Evolutionary conservation across 192 early-diverging fungal species (phyloP).

Genomic region (Entomortierella beljakovae): DNA sequence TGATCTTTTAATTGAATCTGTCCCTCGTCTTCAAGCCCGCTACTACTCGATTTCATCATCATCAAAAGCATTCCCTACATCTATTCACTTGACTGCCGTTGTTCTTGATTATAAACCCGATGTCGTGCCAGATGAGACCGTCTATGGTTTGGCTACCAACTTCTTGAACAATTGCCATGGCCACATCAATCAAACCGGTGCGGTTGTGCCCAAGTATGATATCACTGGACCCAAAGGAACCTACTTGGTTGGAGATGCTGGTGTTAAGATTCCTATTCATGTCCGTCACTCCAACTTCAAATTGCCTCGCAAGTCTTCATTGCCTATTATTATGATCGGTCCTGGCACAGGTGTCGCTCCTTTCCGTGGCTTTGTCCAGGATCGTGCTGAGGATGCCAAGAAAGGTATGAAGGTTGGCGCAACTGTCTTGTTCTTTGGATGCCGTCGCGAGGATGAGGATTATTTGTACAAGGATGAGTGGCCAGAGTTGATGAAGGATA

Average conservation of each 20-base stretch:
- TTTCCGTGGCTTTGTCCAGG: conserved; percentile 95
- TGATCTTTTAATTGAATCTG: conserved; percentile 83
- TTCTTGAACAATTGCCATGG: conserved; percentile 81
- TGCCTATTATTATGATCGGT: conserved; percentile 97
- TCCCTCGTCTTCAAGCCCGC: conserved; percentile 86
- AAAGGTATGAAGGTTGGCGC: conserved; percentile 80
- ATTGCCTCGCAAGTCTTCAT: conserved; percentile 80
- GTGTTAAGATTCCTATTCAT: conserved; percentile 82
- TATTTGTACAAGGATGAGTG: conserved; percentile 93
- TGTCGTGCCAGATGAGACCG: conserved; percentile 59
- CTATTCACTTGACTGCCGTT: conserved; percentile 88
- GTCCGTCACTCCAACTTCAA: conserved; percentile 92
- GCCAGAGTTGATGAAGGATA: conserved; percentile 71
- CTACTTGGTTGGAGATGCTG: conserved; percentile 42
- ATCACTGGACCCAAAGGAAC: conserved; percentile 58
- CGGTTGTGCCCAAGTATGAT: conserved; percentile 52
- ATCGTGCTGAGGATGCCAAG: conserved; percentile 77
- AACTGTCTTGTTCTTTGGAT: conserved; percentile 95
- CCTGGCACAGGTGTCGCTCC: conserved; percentile 99
- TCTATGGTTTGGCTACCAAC: conserved; percentile 90
- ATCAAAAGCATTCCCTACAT: conserved; percentile 78
- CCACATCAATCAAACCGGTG: conserved; percentile 44
- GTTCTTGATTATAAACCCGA: conserved; percentile 84
- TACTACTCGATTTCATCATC: conserved; percentile 99
- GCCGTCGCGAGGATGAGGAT: conserved; percentile 86